Percentiles rank a stretch among this genome's conserved stretches.
These are phyloP conservation scores for Dactylellina cionopaga DNA, from an alignment of 2,329 filamentous ascomycete genomes.

Conservation along the genomic window DNA sequence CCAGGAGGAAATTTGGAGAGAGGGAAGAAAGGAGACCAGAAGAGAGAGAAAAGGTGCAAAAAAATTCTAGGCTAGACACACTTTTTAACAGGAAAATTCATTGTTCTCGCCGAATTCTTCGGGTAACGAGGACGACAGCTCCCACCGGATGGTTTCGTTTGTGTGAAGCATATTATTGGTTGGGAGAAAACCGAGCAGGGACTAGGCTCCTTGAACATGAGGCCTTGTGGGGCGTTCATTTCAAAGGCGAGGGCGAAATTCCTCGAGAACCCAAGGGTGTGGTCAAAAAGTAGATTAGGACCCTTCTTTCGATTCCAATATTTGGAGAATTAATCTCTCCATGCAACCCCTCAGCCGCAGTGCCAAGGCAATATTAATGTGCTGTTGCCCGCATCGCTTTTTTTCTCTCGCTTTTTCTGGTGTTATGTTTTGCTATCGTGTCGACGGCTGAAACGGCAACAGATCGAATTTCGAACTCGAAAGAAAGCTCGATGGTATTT, in stretches of 20 bases:
- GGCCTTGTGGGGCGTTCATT: slow-evolving; percentile 52
- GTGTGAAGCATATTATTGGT: slow-evolving; percentile 31
- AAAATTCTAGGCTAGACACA: slow-evolving; percentile 7
- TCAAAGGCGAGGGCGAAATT: too few relatives aligned
- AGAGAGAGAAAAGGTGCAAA: too few relatives aligned
- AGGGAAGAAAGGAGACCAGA: slow-evolving; percentile 1
- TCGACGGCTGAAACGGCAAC: slow-evolving; percentile 16
- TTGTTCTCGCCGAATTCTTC: slow-evolving; percentile 23
- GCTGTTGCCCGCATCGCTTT: slow-evolving; percentile 8
- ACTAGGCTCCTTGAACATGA: slow-evolving; percentile 23
- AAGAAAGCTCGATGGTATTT: too few relatives aligned
- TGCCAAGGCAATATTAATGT: slow-evolving; percentile 37
- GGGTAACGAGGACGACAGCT: slow-evolving; percentile 32
- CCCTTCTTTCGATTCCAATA: neutral
- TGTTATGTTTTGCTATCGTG: neutral
- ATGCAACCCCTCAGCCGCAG: slow-evolving; percentile 41
- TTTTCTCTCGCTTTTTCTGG: neutral
- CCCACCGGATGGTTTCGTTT: slow-evolving; percentile 15
- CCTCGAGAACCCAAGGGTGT: neutral
- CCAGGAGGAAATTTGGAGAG: slow-evolving; percentile 15
- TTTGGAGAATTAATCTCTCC: slow-evolving; percentile 19
- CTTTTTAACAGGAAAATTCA: neutral
- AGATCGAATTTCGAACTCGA: too few relatives aligned
- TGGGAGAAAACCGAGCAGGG: slow-evolving; percentile 23
- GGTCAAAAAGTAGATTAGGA: slow-evolving; percentile 27